A percentile compares a stretch with the other conserved stretches of the same genome.
These are phyloP conservation scores for Rhizophora mangle DNA, from an alignment of 345 rosid species.

Conservation along the genomic window DNA sequence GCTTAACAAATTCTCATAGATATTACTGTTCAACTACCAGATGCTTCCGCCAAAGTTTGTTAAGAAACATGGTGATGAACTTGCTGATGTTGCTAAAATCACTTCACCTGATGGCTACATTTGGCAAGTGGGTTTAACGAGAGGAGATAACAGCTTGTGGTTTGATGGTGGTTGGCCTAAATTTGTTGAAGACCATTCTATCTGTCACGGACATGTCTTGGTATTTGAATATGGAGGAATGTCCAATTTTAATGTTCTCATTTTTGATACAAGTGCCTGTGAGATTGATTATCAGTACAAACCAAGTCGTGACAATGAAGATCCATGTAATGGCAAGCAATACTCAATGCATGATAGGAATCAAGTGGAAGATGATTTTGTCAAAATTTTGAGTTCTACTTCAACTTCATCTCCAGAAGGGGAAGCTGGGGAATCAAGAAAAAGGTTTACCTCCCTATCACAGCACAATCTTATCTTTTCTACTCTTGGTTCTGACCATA, in stretches of 20 bases:
- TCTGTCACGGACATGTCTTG: background rate
- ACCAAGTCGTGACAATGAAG: background rate
- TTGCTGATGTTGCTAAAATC: background rate
- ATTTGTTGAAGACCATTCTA: constrained; percentile 14
- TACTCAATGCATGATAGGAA: background rate
- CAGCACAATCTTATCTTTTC: too few species aligned
- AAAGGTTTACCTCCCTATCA: too few species aligned
- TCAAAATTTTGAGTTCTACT: too few species aligned
- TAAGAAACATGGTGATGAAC: background rate
- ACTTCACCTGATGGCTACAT: background rate
- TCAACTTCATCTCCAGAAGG: too few species aligned
- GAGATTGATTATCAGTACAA: background rate
- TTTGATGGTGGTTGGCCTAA: constrained; percentile 17
- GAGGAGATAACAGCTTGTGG: background rate
- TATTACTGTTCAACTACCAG: background rate
- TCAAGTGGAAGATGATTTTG: background rate
- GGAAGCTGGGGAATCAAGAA: too few species aligned
- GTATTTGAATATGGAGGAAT: constrained; percentile 9
- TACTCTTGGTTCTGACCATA: too few species aligned
- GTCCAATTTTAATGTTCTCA: constrained; percentile 7
- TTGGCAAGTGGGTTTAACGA: constrained; percentile 9
- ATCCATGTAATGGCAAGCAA: background rate
- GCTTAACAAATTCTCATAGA: background rate
- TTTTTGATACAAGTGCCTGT: constrained; percentile 3
- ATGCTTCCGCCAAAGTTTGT: constrained; percentile 5